A percentile compares a stretch with the other conserved stretches of the same genome.
These are phyloP conservation scores for Xanthoceras sorbifolium DNA, from an alignment of 345 rosid species.

Conservation along the genomic window DNA sequence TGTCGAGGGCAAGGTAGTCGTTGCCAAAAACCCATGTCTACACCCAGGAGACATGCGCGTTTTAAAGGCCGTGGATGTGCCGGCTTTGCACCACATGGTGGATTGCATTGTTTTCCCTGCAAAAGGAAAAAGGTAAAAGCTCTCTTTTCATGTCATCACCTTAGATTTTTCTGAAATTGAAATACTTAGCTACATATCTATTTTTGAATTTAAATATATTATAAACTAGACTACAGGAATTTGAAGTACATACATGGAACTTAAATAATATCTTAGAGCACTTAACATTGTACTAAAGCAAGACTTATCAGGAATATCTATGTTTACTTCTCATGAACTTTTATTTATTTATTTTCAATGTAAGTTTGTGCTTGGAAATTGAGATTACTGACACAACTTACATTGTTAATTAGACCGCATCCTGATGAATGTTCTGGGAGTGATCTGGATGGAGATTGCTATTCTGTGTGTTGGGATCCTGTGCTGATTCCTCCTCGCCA, in stretches of 20 bases:
- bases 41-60: conserved; percentile 53
- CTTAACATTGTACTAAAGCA: too few relatives aligned
- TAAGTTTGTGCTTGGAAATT: background rate
- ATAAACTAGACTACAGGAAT: too few relatives aligned
- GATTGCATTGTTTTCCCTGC: conserved; percentile 56
- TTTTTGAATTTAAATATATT: too few relatives aligned
- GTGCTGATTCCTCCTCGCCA: conserved; percentile 34
- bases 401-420: conserved; percentile 36
- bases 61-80: conserved; percentile 41
- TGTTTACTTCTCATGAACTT: too few relatives aligned
- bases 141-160: background rate
- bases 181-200: background rate
- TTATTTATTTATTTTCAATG: background rate
- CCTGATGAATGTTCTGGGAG: conserved; percentile 54
- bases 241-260: too few relatives aligned
- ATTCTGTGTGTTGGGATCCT: conserved; percentile 47
- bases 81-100: conserved; percentile 47
- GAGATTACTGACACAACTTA: conserved; percentile 10
- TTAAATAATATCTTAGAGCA: too few relatives aligned
- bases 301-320: too few relatives aligned
- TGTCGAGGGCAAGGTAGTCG: conserved; percentile 34
- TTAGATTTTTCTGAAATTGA: background rate
- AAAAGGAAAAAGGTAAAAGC: conserved; percentile 45
- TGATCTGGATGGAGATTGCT: conserved; percentile 52
- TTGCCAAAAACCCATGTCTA: conserved; percentile 54